phyloP scores from a whole-genome alignment of 768 basidiomycete genomes.

The Boletus rubroflammeus region DNA sequence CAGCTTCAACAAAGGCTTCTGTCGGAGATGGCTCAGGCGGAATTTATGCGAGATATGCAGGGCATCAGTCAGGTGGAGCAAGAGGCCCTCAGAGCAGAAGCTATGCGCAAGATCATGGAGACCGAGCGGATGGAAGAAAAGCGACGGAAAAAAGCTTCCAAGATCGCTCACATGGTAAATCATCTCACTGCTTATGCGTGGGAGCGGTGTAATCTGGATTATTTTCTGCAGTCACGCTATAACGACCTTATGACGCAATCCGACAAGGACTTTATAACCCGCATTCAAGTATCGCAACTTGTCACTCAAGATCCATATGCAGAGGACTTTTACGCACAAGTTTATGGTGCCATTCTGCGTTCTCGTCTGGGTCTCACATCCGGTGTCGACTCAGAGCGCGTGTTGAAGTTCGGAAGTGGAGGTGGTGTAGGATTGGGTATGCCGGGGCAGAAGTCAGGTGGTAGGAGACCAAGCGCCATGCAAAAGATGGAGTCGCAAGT shows the following conservation, averaged over 20 bases:
- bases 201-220: neutral
- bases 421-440: conserved; percentile 75
- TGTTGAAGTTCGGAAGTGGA: conserved; percentile 84
- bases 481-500: conserved; percentile 94
- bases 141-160: conserved; percentile 73
- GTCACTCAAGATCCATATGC: conserved; percentile 96
- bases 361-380: conserved; percentile 68
- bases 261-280: conserved; percentile 99
- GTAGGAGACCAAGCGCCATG: conserved; percentile 79
- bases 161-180: conserved; percentile 85
- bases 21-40: conserved; percentile 71
- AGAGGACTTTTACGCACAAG: conserved; percentile 98
- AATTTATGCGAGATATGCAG: conserved; percentile 63
- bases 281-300: conserved; percentile 97
- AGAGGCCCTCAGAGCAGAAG: conserved; percentile 70
- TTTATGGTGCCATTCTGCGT: conserved; percentile 81
- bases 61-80: conserved; percentile 58
- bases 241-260: conserved; percentile 97
- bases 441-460: conserved; percentile 47
- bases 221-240: conserved; percentile 64
- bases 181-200: neutral
- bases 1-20: conserved; percentile 74
- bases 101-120: conserved; percentile 86
- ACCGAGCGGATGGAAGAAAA: conserved; percentile 87
- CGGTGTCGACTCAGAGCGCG: conserved; percentile 62